Base-by-base conservation (phyloP, 208 protist species). In the Leishmania gerbilli region DNA sequence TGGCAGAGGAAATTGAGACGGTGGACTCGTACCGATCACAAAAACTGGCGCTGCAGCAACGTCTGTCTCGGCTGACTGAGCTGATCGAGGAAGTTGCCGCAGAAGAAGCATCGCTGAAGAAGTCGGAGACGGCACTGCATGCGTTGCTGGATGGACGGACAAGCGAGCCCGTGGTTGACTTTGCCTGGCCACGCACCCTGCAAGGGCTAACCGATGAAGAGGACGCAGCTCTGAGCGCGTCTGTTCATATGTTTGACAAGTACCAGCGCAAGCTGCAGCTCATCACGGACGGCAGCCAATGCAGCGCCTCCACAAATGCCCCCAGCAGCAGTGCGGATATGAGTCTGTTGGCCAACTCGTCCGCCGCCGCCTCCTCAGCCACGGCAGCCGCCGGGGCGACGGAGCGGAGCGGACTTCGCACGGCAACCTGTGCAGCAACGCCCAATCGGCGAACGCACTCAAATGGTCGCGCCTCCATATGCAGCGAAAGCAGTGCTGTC, bases 151-250 rank as follows among this genome's bases (percentile, higher is more conserved):
- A 34, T 13, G 58, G 37, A 45, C 19, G 45, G 13, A 27, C n/a
- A 6, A 78, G 53, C 45, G 78, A 58, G 17, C 45, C 6, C 72
- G 69, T n/a, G 37, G 81, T 34, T 17, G 71, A 64, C 24, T 69
- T 89, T 56, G 27, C 65, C 21, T 92, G 89, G 89, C 89, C 89
- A 42, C 82, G 83, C 3, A 69, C 67, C 2, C 80, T 92, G 62
- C 53, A 71, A 13, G 89, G 89, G 13, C 87, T 92, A 51, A 92
- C 89, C 9, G 80, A 81, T 37, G 89, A 92, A 37, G 89, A 92
- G 58, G 74, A 76, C 15, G 68, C 60, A 2, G 83, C 79, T 3
- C 71, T 90, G 6, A 47, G 51, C 34, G 77, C 68, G 17, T 92
- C 87, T 47, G 71, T 89, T 56, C 80, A 81, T 5, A 74, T 82